Base-by-base conservation (phyloP, 1,139 yeast species). In the Hemisphaericaspora subhashii region DNA sequence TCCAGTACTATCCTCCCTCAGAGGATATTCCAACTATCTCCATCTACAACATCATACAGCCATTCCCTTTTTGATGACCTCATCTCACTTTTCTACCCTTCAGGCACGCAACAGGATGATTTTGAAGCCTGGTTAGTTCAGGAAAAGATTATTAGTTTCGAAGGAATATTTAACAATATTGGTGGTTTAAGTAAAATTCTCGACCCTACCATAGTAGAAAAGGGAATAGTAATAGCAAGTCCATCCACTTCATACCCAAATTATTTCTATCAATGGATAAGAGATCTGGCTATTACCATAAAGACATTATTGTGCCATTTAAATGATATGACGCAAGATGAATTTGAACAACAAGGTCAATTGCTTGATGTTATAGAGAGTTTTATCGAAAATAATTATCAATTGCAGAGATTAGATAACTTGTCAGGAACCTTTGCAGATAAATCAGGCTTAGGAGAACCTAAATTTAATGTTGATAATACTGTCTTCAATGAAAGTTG, bases 261-360 rank as follows among this genome's bases (percentile, higher is more conserved):
- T 60, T 90, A 90, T 58, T 89, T 77, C 52, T 90, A 77, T 55
- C 95, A 86, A 53, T 90, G 98, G 98, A 75, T 80, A 2, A 73
- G 98, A 52, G 98, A 90, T 57, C 81, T 90, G 24, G 96, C 97
- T 0, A 76, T 90, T 36, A 83, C 95, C 1, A 74, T 87, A 37
- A 77, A 80, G 44, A 73, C 94, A 0, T 65, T 90, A 38, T 69
- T 83, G 17, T 74, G 77, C 40, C 67, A 68, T 44, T 64, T 82
- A 43, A 68, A 69, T 31, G 82, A 77, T 42, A 45, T 39, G 5
- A 29, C 40, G 1, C 44, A 50, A 4, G 46, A 55, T 5, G 35
- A 34, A n/a, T 23, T 36, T 5, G 17, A 17, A 8, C 48, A 61
- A 9, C 48, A 74, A 14, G 50, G 56, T 3, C 43, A 52, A 3